Evolutionary conservation across 1,284 basidiomycete species (phyloP).

Genomic region (Apiotrichum gracile): DNA sequence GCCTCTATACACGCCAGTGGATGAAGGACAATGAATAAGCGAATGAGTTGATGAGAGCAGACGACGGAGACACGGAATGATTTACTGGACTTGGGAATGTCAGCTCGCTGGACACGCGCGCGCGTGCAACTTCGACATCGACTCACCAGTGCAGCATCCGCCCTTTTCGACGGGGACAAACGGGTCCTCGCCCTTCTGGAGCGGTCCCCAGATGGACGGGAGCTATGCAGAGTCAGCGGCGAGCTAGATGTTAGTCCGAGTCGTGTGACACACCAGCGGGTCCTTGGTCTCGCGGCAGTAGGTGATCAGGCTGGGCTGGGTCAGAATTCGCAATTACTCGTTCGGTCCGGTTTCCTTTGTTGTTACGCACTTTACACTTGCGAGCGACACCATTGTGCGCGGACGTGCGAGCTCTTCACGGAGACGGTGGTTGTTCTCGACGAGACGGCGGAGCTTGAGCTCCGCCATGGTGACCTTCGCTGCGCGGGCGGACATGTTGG

Average conservation of each 20-base stretch:
- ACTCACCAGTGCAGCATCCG: conserved; percentile 35
- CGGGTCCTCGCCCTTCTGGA: conserved; percentile 66
- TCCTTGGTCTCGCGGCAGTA: conserved; percentile 89
- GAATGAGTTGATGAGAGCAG: neutral
- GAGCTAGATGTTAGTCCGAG: neutral
- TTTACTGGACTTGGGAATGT: conserved; percentile 8
- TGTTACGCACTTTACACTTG: conserved; percentile 53
- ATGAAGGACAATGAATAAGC: neutral
- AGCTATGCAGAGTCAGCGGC: conserved; percentile 52
- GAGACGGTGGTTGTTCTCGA: conserved; percentile 89
- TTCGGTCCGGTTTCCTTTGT: too few relatives aligned
- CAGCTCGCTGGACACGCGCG: neutral
- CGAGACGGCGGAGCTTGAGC: conserved; percentile 86
- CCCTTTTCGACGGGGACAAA: conserved; percentile 29
- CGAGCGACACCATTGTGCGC: conserved; percentile 83
- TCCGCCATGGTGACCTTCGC: conserved; percentile 70
- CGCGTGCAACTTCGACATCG: neutral
- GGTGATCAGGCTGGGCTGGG: conserved; percentile 66
- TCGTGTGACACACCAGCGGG: conserved; percentile 60
- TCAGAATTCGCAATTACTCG: neutral
- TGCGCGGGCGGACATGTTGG: conserved; percentile 26
- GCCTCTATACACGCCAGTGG: neutral
- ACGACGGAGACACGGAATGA: conserved; percentile 1
- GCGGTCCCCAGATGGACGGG: conserved; percentile 87
- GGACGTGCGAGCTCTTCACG: conserved; percentile 85